A percentile compares a stretch with the other conserved stretches of the same genome.
Evolutionary conservation across 2,329 filamentous ascomycete species (phyloP).

Genomic region (Volutella citrinella): DNA sequence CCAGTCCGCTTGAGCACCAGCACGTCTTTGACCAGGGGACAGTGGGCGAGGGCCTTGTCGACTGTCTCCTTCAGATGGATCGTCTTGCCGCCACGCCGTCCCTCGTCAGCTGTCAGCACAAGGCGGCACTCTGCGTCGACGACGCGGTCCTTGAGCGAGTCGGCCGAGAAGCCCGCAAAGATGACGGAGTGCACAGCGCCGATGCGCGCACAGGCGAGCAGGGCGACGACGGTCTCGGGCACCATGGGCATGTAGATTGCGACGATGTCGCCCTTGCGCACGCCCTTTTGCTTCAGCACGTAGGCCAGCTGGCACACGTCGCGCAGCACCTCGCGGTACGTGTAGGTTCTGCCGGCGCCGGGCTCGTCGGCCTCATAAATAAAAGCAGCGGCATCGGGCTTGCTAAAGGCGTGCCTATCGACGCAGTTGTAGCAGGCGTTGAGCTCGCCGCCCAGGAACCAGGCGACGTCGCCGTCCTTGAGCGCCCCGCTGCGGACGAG

Average conservation of each 20-base stretch:
- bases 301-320: slow-evolving; percentile 82
- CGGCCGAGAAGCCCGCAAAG: slow-evolving; percentile 91
- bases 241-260: slow-evolving; percentile 97
- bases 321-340: slow-evolving; percentile 83
- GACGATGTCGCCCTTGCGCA: slow-evolving; percentile 90
- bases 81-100: slow-evolving; percentile 87
- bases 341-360: slow-evolving; percentile 78
- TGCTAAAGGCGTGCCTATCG: slow-evolving; percentile 85
- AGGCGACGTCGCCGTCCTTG: slow-evolving; percentile 74
- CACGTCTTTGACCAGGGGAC: slow-evolving; percentile 74
- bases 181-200: slow-evolving; percentile 92
- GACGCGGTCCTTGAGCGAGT: slow-evolving; percentile 87
- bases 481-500: slow-evolving; percentile 77
- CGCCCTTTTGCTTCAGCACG: slow-evolving; percentile 85
- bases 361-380: slow-evolving; percentile 94
- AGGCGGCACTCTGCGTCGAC: slow-evolving; percentile 82
- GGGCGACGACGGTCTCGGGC: slow-evolving; percentile 79
- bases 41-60: slow-evolving; percentile 78
- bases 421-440: slow-evolving; percentile 96
- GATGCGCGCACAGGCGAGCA: slow-evolving; percentile 77
- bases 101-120: slow-evolving; percentile 90
- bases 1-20: slow-evolving; percentile 90
- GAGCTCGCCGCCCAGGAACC: slow-evolving; percentile 86
- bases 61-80: slow-evolving; percentile 96
- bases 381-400: slow-evolving; percentile 85